A percentile compares a stretch with the other conserved stretches of the same genome.
These are phyloP conservation scores for Orbilia oligospora DNA, from an alignment of 2,329 filamentous ascomycete genomes.

Conservation along the genomic window DNA sequence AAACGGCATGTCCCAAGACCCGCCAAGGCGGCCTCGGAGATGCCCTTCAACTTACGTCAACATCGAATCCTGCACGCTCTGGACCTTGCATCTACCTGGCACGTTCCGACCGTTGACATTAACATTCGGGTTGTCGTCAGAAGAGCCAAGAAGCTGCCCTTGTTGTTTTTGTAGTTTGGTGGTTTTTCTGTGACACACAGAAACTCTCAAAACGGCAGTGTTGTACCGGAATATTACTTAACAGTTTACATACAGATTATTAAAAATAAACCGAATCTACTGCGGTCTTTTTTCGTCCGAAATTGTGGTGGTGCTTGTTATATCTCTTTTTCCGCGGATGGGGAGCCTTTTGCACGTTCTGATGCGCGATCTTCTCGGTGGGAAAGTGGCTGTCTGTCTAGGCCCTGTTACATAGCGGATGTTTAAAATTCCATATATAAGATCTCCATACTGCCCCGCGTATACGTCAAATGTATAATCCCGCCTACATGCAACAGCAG, in stretches of 20 bases:
- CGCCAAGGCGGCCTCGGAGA: conserved; percentile 38
- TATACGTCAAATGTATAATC: conserved; percentile 2
- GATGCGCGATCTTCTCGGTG: conserved; percentile 27
- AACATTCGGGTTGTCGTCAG: conserved; percentile 19
- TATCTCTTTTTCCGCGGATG: conserved; percentile 47
- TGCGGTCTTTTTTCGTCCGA: conserved; percentile 33
- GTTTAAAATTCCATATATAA: conserved; percentile 14
- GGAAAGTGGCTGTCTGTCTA: conserved; percentile 19
- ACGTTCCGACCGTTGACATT: conserved; percentile 6
- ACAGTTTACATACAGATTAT: conserved; percentile 50
- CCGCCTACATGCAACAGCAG: background rate
- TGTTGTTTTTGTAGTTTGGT: conserved; percentile 13
- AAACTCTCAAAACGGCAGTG: conserved; percentile 61
- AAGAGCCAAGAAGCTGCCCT: conserved; percentile 3
- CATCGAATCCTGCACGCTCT: background rate
- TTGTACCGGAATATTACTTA: conserved; percentile 52
- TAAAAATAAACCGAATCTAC: conserved; percentile 28
- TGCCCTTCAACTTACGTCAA: conserved; percentile 7
- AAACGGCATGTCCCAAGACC: no score
- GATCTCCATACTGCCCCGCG: conserved; percentile 21
- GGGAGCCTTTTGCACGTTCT: background rate
- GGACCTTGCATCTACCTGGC: conserved; percentile 27
- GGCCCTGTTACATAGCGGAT: conserved; percentile 2
- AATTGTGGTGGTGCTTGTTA: conserved; percentile 19
- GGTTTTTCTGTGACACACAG: conserved; percentile 52